Conservation (phyloP, 768 basidiomycete genomes). For the Pleurotus ostreatus region DNA sequence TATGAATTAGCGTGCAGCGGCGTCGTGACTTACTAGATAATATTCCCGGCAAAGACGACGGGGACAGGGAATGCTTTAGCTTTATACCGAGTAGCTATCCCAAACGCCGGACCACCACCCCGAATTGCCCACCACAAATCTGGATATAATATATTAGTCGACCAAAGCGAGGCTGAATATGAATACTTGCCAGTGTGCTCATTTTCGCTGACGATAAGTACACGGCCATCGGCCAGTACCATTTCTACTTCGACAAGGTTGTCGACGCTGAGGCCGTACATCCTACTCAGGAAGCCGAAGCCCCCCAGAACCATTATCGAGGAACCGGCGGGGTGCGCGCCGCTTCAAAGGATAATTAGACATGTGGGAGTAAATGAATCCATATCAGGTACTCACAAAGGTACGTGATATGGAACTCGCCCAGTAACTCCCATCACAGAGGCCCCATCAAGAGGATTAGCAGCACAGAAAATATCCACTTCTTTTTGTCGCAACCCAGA, state of each 20-base stretch:
- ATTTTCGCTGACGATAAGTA: constrained; percentile 70
- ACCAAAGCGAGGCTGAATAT: not conserved
- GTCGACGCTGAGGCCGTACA: constrained; percentile 85
- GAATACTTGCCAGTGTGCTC: constrained; percentile 57
- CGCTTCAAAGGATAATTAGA: constrained; percentile 29
- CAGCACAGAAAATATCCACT: constrained; percentile 72
- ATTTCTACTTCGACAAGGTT: constrained; percentile 90
- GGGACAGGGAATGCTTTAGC: constrained; percentile 87
- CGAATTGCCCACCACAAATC: constrained; percentile 89
- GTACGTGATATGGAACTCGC: constrained; percentile 74
- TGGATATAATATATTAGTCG: constrained; percentile 19
- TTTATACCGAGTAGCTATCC: constrained; percentile 86
- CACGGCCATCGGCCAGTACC: constrained; percentile 86
- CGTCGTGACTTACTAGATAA: constrained; percentile 70
- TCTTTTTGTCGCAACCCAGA: constrained; percentile 84
- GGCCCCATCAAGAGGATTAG: constrained; percentile 57
- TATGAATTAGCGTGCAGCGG: no score
- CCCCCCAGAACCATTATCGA: constrained; percentile 83
- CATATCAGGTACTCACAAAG: constrained; percentile 48
- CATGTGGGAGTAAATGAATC: no score
- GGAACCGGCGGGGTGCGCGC: constrained; percentile 78
- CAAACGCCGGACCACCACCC: constrained; percentile 79
- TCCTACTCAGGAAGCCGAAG: constrained; percentile 81
- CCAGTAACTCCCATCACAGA: constrained; percentile 47
- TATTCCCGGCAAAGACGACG: constrained; percentile 87